Percentiles rank a stretch among this genome's conserved stretches.
phyloP scores from a whole-genome alignment of 1,284 basidiomycete species.

The Sporisorium graminicola region DNA sequence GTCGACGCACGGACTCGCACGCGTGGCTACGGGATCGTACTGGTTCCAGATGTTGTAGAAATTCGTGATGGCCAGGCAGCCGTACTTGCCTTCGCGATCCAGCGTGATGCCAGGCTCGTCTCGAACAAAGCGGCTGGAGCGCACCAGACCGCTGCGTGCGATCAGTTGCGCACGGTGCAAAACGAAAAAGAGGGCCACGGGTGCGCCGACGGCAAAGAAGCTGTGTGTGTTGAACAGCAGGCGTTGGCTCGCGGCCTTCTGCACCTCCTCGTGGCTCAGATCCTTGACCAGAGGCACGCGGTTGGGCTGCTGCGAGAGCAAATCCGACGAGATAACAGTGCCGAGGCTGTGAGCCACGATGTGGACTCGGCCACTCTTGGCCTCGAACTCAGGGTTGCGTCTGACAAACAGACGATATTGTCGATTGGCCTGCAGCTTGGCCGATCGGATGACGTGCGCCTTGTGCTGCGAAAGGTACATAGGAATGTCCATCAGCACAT shows the following conservation, averaged over 20 bases:
- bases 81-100: slow-evolving; percentile 72
- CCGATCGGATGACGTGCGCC: slow-evolving; percentile 73
- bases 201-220: slow-evolving; percentile 74
- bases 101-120: slow-evolving; percentile 66
- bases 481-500: slow-evolving; percentile 73
- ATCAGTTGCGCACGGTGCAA: slow-evolving; percentile 74
- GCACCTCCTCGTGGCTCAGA: slow-evolving; percentile 19
- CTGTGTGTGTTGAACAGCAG: slow-evolving; percentile 71
- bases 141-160: slow-evolving; percentile 72
- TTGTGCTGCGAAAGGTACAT: slow-evolving; percentile 72
- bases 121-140: slow-evolving; percentile 72
- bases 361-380: slow-evolving; percentile 71
- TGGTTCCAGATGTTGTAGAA: slow-evolving; percentile 74
- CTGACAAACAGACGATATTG: slow-evolving; percentile 74
- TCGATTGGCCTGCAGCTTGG: slow-evolving; percentile 61
- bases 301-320: slow-evolving; percentile 74
- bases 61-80: slow-evolving; percentile 73
- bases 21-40: slow-evolving; percentile 73
- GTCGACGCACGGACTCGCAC: slow-evolving; percentile 70
- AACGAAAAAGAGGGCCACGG: slow-evolving; percentile 74
- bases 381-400: slow-evolving; percentile 71
- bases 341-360: slow-evolving; percentile 73
- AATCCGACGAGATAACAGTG: slow-evolving; percentile 73
- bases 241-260: slow-evolving; percentile 24
- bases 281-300: slow-evolving; percentile 64